Evolutionary conservation across 352 stramenopile species (phyloP), one percentile per base, ranked within the genome.

Genomic region (Phytophthora kernoviae): DNA sequence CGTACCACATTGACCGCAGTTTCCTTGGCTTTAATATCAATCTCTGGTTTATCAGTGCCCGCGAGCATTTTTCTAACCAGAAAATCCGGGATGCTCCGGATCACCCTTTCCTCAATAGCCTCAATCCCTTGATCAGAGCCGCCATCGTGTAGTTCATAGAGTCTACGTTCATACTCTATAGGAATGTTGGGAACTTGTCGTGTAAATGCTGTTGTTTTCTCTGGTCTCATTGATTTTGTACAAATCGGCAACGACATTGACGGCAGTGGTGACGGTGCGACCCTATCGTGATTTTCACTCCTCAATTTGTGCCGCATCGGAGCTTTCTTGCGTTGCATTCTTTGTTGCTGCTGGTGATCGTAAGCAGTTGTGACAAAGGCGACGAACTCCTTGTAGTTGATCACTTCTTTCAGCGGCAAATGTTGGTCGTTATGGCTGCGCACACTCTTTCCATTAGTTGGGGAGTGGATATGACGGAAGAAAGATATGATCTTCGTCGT

Each of bases 361-460:
- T 78, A 68, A 5, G 80, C 83, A 37, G 78, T 74, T 0, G 79
- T 87, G 22, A 89, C 68, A 50, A 93, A 91, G 4, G 81, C 83
- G 18, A 82, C 70, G 42, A 93, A 93, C 50, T 90, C 79, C 46
- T 87, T 88, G 64, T 84, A 93, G 58, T 70, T 91, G 42, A 93
- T 93, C 42, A 89, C 58, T 54, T 92, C 77, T 4, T 75, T 71
- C 27, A 88, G 59, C 0, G 78, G 76, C 5, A 69, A 21, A 37
- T 72, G 44, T 20, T 65, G 50, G 0, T 47, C 18, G 7, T 33
- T 57, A 11, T 43, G 41, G 34, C 21, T 47, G 22, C 24, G 42
- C 9, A 48, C 41, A 54, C 5, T 20, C 48, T 42, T 46, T 33
- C 18, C 53, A 21, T 39, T 41, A 43, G 50, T n/a, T 0, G 40